phyloP scores from a whole-genome alignment of 768 basidiomycete genomes.

The Suillus alpinus region DNA sequence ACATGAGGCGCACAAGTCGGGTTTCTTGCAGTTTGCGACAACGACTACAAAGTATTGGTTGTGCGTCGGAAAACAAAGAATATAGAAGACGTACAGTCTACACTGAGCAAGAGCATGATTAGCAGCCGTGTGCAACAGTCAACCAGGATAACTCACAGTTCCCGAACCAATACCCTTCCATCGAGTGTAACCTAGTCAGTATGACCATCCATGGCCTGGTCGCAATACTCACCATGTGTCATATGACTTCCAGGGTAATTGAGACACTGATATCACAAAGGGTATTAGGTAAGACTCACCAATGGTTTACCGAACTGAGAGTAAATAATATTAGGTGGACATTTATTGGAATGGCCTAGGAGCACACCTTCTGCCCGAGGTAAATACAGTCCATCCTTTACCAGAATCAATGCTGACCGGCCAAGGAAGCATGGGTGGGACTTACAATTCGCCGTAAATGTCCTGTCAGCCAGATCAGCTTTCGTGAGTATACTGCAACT shows the following conservation, averaged over 20 bases:
- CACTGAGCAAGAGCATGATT: slow-evolving; percentile 37
- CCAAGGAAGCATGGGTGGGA: background rate
- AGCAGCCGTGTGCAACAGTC: background rate
- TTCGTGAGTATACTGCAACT: background rate
- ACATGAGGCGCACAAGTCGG: slow-evolving; percentile 65
- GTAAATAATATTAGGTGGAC: background rate
- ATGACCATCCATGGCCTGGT: background rate
- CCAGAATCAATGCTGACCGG: background rate
- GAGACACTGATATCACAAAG: slow-evolving; percentile 3
- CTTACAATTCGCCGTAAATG: slow-evolving; percentile 91
- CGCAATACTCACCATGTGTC: slow-evolving; percentile 50
- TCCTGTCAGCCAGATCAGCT: slow-evolving; percentile 50
- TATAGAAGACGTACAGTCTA: slow-evolving; percentile 56
- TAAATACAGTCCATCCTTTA: slow-evolving; percentile 93
- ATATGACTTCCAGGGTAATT: slow-evolving; percentile 39
- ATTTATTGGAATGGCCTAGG: background rate
- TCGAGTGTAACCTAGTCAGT: slow-evolving; percentile 5
- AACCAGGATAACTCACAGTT: slow-evolving; percentile 53
- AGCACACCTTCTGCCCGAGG: slow-evolving; percentile 83
- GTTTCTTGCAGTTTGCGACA: slow-evolving; percentile 64
- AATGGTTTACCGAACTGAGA: slow-evolving; percentile 72
- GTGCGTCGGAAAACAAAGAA: background rate
- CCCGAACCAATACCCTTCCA: slow-evolving; percentile 64
- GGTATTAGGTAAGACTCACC: slow-evolving; percentile 38
- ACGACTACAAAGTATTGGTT: slow-evolving; percentile 48